Conservation (phyloP, 192 early-diverging fungal species). For the Backusella australiensis region DNA sequence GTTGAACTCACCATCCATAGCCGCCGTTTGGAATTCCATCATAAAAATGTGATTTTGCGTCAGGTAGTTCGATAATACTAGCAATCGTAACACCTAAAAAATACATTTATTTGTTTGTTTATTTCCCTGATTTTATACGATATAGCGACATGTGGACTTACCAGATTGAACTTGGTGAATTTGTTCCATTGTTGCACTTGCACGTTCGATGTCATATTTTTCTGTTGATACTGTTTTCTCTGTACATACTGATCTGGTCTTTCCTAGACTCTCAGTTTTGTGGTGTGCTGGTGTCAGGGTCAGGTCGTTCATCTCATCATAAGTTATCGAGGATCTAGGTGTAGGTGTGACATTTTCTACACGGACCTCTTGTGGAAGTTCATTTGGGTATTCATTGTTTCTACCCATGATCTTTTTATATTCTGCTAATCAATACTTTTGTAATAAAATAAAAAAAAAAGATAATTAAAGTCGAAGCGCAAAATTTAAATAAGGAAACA, state of each 20-base stretch:
- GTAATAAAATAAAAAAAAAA: background rate
- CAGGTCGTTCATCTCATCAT: background rate
- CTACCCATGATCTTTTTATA: background rate
- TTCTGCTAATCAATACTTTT: background rate
- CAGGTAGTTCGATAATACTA: constrained; percentile 11
- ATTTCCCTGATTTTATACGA: background rate
- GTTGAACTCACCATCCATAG: constrained; percentile 11
- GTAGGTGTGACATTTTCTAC: constrained; percentile 3
- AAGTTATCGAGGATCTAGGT: constrained; percentile 1
- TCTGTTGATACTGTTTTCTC: background rate
- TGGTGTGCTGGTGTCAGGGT: background rate
- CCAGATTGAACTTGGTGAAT: background rate
- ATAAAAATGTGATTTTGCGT: background rate
- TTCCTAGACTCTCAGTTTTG: background rate
- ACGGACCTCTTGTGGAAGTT: background rate
- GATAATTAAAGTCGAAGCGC: background rate
- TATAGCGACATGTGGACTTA: background rate
- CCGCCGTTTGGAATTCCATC: constrained; percentile 16
- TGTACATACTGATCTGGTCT: background rate
- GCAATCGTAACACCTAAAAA: constrained; percentile 2
- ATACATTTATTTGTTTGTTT: background rate
- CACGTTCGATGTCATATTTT: constrained; percentile 1
- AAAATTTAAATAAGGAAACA: background rate
- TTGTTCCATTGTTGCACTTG: background rate
- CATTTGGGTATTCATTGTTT: background rate